These are phyloP conservation scores for Carpinus fangiana DNA, from an alignment of 306 rosid genomes.

Conservation along the genomic window DNA sequence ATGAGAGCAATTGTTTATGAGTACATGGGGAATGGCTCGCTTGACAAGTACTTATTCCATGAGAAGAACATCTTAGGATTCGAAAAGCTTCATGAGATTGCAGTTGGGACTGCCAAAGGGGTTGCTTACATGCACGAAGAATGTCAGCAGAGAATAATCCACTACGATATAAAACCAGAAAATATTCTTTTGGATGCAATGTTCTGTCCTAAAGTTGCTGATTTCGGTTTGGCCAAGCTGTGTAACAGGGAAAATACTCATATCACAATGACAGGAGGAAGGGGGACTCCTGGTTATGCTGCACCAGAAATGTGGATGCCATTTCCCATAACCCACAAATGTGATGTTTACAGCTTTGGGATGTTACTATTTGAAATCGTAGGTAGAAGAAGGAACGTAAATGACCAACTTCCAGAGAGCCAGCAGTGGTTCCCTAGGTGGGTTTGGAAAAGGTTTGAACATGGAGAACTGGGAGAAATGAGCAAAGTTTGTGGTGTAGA, in stretches of 20 bases:
- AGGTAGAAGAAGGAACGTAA: background rate
- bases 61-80: background rate
- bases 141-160: background rate
- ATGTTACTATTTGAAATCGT: background rate
- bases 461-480: background rate
- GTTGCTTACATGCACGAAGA: background rate
- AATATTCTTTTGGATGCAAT: background rate
- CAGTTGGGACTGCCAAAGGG: background rate
- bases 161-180: background rate
- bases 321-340: background rate
- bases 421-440: background rate
- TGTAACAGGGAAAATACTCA: background rate
- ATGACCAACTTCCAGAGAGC: background rate
- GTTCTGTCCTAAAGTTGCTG: background rate
- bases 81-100: background rate
- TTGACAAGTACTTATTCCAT: background rate
- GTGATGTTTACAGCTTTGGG: background rate
- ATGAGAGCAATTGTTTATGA: background rate
- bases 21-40: background rate
- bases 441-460: background rate
- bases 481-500: background rate
- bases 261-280: background rate
- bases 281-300: background rate
- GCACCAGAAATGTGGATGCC: background rate
- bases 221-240: too few relatives aligned